Conservation (phyloP, 2,329 filamentous ascomycete species). For the Colletotrichum scovillei region DNA sequence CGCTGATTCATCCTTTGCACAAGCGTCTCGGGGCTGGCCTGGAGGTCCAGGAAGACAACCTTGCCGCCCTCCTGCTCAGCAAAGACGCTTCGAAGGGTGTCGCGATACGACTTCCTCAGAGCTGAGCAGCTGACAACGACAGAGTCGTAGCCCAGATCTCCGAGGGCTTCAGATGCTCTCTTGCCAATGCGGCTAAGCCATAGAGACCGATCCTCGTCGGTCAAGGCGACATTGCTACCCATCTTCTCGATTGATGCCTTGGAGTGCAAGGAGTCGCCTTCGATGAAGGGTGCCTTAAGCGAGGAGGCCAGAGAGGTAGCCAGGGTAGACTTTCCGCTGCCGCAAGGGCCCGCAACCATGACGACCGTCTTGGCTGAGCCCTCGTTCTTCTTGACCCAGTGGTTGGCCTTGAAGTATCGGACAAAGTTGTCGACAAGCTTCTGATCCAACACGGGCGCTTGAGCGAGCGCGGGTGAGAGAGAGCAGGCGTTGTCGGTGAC, state of each 20-base stretch:
- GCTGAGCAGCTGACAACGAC: slow-evolving; percentile 54
- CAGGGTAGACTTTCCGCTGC: slow-evolving; percentile 53
- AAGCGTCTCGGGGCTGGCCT: slow-evolving; percentile 44
- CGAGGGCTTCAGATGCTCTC: slow-evolving; percentile 39
- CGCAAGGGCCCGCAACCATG: slow-evolving; percentile 52
- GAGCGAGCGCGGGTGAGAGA: slow-evolving; percentile 57
- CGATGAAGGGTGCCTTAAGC: slow-evolving; percentile 49
- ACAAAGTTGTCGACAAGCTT: slow-evolving; percentile 52
- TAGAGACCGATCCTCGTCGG: slow-evolving; percentile 45
- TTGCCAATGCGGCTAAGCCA: slow-evolving; percentile 45
- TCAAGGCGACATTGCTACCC: slow-evolving; percentile 43
- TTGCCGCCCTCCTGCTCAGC: slow-evolving; percentile 34
- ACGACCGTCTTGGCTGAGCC: slow-evolving; percentile 41
- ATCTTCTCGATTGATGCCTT: slow-evolving; percentile 46
- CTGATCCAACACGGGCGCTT: slow-evolving; percentile 46
- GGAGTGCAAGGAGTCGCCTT: slow-evolving; percentile 53
- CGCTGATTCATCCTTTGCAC: slow-evolving; percentile 42
- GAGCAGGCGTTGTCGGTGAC: slow-evolving; percentile 50
- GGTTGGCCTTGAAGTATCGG: slow-evolving; percentile 45
- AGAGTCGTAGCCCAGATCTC: slow-evolving; percentile 41
- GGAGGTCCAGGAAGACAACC: slow-evolving; percentile 49
- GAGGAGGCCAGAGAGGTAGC: slow-evolving; percentile 43
- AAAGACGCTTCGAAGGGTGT: slow-evolving; percentile 42
- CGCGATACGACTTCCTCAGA: slow-evolving; percentile 47
- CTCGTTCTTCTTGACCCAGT: slow-evolving; percentile 49